Conservation (phyloP, 164 flowering plant genomes). For the grape (Vitis vinifera) region DNA sequence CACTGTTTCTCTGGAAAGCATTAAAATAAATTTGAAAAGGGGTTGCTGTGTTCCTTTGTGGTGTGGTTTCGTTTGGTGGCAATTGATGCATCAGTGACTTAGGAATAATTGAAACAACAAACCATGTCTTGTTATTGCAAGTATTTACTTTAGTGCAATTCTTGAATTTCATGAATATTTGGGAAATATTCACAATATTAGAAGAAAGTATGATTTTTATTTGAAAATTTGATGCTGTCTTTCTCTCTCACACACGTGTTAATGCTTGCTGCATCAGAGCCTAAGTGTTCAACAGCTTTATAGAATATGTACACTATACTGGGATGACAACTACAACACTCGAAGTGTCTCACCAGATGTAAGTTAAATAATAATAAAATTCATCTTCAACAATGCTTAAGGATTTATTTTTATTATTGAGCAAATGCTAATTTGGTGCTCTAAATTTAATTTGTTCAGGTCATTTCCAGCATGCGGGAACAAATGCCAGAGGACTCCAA, state of each 20-base stretch:
- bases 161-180: too few species aligned
- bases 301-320: conserved; percentile 73
- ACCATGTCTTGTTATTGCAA: too few species aligned
- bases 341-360: conserved; percentile 64
- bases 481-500: conserved; percentile 57
- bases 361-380: conserved; percentile 14
- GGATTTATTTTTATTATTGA: background rate
- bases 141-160: too few species aligned
- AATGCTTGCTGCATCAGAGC: conserved; percentile 37
- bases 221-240: background rate
- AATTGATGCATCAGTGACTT: too few species aligned
- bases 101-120: too few species aligned
- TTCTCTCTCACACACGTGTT: conserved; percentile 2
- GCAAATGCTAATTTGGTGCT: background rate
- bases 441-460: conserved; percentile 41
- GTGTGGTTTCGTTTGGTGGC: too few species aligned
- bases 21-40: too few species aligned
- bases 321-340: conserved; percentile 68
- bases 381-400: background rate
- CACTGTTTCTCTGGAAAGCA: too few species aligned
- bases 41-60: too few species aligned
- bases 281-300: conserved; percentile 76
- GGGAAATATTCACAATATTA: too few species aligned
- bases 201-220: background rate
- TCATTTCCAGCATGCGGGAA: conserved; percentile 70